Base-by-base conservation (phyloP, 768 basidiomycete species). In the Lactarius quietus region DNA sequence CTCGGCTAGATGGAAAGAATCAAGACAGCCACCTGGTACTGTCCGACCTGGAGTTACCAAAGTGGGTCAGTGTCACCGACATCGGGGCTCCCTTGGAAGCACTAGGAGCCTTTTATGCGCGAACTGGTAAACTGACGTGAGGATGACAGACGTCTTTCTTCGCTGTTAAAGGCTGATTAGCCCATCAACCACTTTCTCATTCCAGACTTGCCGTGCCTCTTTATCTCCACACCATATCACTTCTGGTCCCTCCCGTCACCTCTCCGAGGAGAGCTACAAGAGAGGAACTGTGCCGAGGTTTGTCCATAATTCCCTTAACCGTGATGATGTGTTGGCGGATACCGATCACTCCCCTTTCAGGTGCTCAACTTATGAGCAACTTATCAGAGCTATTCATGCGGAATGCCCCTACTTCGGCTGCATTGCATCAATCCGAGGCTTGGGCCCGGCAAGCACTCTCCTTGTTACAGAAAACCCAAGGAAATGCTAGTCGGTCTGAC, bases 11-110 rank as follows among this genome's bases (percentile, higher is more conserved):
- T 48, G 36, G 23, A 55, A 53, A 23, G n/a, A 67, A 65, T n/a
- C 67, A 60, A 39, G 68, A 70, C 57, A 60, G 48, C 54, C n/a
- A 60, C 36, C 29, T 64, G 59, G 71, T 70, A 33, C 64, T 74
- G 53, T 66, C 82, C 1, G 84, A 85, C 60, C 76, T 90, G 26
- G 78, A 79, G 17, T 69, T 89, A 57, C 88, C 89, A 1, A 65
- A 71, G 23, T 90, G 89, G 89, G 82, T 82, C 55, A 77, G 78
- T 10, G 80, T 77, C 62, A 79, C 81, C 26, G 86, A 90, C 68
- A 74, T 90, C 29, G 86, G 84, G 23, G 85, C 87, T 12, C 88
- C 88, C 1, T 78, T 90, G 38, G 88, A 88, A 69, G 84, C 86
- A 0, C 78, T 91, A 5, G 89, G 84, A 1, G 76, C 80, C 5